These are phyloP conservation scores for Lactarius hatsudake DNA, from an alignment of 768 basidiomycete genomes.

Conservation along the genomic window DNA sequence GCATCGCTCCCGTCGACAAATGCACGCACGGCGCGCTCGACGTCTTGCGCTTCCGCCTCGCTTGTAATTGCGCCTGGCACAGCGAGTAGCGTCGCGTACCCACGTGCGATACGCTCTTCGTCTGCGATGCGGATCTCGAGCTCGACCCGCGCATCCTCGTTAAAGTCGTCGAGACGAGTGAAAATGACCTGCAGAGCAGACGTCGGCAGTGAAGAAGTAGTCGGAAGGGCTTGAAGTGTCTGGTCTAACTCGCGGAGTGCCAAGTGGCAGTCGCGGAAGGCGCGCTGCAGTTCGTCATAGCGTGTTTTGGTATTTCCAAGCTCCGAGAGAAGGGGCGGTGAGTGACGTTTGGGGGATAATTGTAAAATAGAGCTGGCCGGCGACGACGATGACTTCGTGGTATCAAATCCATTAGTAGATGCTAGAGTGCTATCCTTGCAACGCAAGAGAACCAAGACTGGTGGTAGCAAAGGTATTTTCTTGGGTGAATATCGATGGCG, in stretches of 20 bases:
- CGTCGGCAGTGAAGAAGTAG: constrained; percentile 22
- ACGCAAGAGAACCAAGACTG: neutral
- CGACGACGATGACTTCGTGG: constrained; percentile 13
- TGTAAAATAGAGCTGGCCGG: neutral
- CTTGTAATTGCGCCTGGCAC: constrained; percentile 48
- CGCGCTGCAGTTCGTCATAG: constrained; percentile 58
- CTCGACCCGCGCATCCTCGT: constrained; percentile 79
- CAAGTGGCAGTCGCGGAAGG: constrained; percentile 68
- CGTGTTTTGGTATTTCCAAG: constrained; percentile 47
- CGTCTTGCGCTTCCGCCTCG: constrained; percentile 36
- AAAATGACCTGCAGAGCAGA: constrained; percentile 50
- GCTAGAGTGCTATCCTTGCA: constrained; percentile 12
- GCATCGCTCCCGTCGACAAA: constrained; percentile 57
- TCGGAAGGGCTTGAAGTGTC: constrained; percentile 32
- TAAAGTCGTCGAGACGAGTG: constrained; percentile 65
- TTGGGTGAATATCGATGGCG: constrained; percentile 3
- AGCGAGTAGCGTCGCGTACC: constrained; percentile 65
- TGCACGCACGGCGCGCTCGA: constrained; percentile 49
- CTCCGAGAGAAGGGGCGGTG: constrained; percentile 42
- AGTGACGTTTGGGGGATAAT: neutral
- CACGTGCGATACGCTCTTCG: constrained; percentile 59
- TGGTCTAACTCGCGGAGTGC: constrained; percentile 58
- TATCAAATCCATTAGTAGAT: constrained; percentile 6
- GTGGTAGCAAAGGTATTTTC: neutral
- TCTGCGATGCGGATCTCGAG: constrained; percentile 77